Evolutionary conservation across 2,329 filamentous ascomycete genomes (phyloP), one percentile per base, ranked within the genome.

Genomic region (Sporothrix humicola): DNA sequence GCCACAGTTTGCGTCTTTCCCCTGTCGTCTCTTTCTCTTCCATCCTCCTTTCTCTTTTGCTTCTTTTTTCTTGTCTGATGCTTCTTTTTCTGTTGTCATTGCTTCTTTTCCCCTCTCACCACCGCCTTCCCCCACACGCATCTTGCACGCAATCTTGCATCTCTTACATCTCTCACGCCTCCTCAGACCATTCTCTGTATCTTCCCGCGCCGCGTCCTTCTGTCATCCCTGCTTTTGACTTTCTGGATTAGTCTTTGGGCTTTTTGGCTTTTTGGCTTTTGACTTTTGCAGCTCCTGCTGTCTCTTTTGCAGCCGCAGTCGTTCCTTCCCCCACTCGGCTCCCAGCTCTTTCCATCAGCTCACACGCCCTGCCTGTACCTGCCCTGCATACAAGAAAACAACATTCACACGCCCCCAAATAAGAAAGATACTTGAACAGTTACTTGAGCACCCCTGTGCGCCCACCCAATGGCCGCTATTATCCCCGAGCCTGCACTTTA

Each of bases 1-100:
- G 72, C 72, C 72, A 46, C 54, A 70, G 15, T 65, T 70, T 71
- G 66, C 59, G 58, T 70, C 46, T 73, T 17, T 50, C 37, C 48
- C 37, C 10, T 15, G n/a, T 44, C 44, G 23, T 44, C n/a, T 13
- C 31, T 37, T 37, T 20, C 54, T 7, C 23, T n/a, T 31, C 20
- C 66, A 31, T 31, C 26, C 20, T n/a, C 50, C 52, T 13, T 37
- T 23, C 23, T 12, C 37, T 10, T 48, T 10, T n/a, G 8, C 17
- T 54, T 44, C 23, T 10, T 20, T n/a, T 2, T 42, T 8, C 7
- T 48, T 8, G 5, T n/a, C 42, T 31, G 12, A 9, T 46, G 1
- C n/a, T 54, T 17, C 23, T 15, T 61, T 44, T 52, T 63, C 48
- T 54, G n/a, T 13, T 52, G 3, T 46, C 42, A 15, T 20, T 52